Base-by-base conservation (phyloP, 441 rosid species). In the Euphorbia corollata region DNA sequence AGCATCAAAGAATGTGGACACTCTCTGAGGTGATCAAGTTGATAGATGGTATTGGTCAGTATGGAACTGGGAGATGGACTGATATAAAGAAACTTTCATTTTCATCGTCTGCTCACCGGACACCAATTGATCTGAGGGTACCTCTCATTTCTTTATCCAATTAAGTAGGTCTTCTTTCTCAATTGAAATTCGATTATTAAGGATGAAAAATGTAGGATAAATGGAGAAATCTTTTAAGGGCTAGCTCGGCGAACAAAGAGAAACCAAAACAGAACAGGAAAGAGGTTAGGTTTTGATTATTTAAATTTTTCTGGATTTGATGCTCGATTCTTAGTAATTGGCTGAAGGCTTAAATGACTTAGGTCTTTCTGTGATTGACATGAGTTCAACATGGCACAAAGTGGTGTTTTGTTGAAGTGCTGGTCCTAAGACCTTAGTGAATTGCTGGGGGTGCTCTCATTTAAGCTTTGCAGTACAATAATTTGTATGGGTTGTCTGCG, bases 81-180 rank as follows among this genome's bases (percentile, higher is more conserved):
- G 93, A 89, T 74, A 91, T 93, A 79, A 89, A 89, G 80, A 86
- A 85, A 71, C 76, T 72, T 48, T 76, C 84, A 71, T 91, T 91
- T 73, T 65, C 84, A 43, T 79, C 96, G 0, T 73, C 92, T 67
- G 74, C 89, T 36, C 71, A 91, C 68, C 92, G 99, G 54, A 94
- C 95, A 5, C 93, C 96, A 22, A 66, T 91, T n/a, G 96, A 94
- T 87, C 81, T 94, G 74, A 86, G 99, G 92, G 97, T 94, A 88
- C 72, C 59, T 59, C 12, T 27, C 43, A 63, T 57, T 43, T 48
- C 71, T 64, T 64, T 51, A 48, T 69, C 67, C 20, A 8, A 64
- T 63, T 45, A 48, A 32, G 64, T 39, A 12, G 54, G 59, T 23
- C 72, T 43, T 27, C 72, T 68, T 70, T 68, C 63, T 36, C 53